A percentile compares a stretch with the other conserved stretches of the same genome.
phyloP scores from a whole-genome alignment of 805 yeast species.

The Lipomyces chichibuensis region DNA sequence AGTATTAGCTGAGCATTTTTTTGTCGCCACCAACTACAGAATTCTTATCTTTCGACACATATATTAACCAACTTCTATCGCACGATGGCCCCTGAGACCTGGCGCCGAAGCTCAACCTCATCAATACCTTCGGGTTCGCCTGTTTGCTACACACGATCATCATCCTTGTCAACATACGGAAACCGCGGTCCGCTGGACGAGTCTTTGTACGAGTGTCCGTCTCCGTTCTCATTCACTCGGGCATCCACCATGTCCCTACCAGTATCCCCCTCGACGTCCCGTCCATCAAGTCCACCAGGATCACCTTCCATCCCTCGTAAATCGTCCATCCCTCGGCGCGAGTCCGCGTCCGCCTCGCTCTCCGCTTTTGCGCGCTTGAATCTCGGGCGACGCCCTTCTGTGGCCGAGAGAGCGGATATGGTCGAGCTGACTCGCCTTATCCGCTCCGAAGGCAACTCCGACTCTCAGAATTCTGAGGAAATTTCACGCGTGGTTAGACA shows the following conservation, averaged over 20 bases:
- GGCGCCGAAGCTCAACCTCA: not conserved
- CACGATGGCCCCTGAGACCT: conserved; percentile 1
- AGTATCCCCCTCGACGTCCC: not conserved
- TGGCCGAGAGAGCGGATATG: conserved; percentile 11
- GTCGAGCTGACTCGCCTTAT: conserved; percentile 14
- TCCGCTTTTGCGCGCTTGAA: conserved; percentile 19
- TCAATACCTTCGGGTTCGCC: conserved; percentile 1
- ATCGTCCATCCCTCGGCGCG: conserved; percentile 8
- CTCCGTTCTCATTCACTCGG: not conserved
- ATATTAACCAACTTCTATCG: not conserved
- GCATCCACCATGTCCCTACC: not conserved
- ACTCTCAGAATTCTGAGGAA: conserved; percentile 7
- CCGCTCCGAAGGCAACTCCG: conserved; percentile 8
- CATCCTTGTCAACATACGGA: conserved; percentile 1
- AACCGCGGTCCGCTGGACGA: conserved; percentile 5
- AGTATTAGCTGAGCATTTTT: not conserved
- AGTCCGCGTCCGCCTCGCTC: conserved; percentile 17
- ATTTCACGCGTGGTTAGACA: conserved; percentile 11
- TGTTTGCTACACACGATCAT: conserved; percentile 1
- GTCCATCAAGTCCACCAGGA: conserved; percentile 2
- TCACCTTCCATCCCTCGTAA: not conserved
- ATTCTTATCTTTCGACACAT: not conserved
- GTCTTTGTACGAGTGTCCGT: not conserved
- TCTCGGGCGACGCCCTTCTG: conserved; percentile 15
- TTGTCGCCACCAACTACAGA: not conserved